Evolutionary conservation across 2,329 filamentous ascomycete genomes (phyloP).

Genomic region (Diaporthe sp.): DNA sequence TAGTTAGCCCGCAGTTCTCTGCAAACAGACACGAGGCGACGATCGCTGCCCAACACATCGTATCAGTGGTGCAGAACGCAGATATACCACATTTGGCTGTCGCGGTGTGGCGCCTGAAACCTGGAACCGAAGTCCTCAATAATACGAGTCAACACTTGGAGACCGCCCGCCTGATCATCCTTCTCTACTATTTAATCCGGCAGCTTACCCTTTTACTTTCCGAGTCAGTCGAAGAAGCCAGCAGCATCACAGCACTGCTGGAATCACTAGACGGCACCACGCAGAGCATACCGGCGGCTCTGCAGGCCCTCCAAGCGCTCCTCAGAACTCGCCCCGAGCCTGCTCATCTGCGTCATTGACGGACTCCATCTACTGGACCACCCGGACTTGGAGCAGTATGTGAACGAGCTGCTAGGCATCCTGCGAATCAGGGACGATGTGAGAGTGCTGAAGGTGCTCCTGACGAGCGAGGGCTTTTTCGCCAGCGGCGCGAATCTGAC

Average conservation of each 20-base stretch:
- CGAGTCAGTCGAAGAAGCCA: background rate
- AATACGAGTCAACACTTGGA: background rate
- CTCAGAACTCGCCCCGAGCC: background rate
- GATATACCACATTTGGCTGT: background rate
- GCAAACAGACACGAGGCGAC: background rate
- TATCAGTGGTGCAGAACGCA: background rate
- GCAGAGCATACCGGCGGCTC: background rate
- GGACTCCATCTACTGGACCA: background rate
- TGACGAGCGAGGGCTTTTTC: background rate
- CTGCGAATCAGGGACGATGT: background rate
- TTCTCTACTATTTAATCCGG: background rate
- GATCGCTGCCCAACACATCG: background rate
- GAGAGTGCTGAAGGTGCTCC: background rate
- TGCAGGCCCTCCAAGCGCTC: background rate
- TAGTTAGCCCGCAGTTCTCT: background rate
- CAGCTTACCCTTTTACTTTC: background rate
- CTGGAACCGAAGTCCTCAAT: background rate
- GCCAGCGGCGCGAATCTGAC: background rate
- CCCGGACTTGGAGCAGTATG: background rate
- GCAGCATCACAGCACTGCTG: background rate
- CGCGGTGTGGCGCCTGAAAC: background rate
- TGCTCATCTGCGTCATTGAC: background rate
- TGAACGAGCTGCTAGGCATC: background rate
- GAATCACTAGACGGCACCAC: background rate
- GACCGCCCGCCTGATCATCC: background rate